These are phyloP conservation scores for Penicillium cinerascens DNA, from an alignment of 495 filamentous ascomycete species.

Conservation along the genomic window DNA sequence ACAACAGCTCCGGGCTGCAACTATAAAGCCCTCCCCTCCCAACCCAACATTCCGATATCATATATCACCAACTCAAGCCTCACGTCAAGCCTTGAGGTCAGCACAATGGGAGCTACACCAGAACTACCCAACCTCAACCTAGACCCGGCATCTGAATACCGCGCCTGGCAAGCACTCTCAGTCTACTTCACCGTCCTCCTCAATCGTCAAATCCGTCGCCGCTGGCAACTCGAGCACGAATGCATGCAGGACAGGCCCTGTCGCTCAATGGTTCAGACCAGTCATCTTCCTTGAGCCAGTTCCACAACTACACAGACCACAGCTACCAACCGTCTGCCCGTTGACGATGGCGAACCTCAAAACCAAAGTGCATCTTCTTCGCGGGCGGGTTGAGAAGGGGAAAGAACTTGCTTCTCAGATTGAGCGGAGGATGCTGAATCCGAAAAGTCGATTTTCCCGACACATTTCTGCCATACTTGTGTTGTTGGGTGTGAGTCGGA, in stretches of 20 bases:
- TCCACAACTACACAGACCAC: constrained; percentile 16
- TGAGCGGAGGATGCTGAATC: constrained; percentile 19
- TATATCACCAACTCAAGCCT: too few relatives aligned
- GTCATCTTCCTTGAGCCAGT: constrained; percentile 21
- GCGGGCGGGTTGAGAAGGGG: constrained; percentile 29
- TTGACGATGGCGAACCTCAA: too few relatives aligned
- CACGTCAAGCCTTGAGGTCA: too few relatives aligned
- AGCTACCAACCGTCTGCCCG: too few relatives aligned
- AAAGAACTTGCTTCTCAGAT: constrained; percentile 27
- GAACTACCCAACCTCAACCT: too few relatives aligned
- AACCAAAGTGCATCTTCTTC: constrained; percentile 14
- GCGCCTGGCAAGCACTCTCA: constrained; percentile 23
- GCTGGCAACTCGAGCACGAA: constrained; percentile 25
- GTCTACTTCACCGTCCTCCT: constrained; percentile 24
- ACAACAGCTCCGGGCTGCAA: too few relatives aligned
- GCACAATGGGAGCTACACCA: too few relatives aligned
- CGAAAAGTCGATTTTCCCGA: constrained; percentile 11
- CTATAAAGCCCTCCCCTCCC: too few relatives aligned
- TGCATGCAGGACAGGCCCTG: constrained; percentile 13
- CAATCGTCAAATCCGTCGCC: constrained; percentile 26
- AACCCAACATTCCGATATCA: too few relatives aligned
- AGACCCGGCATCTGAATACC: constrained; percentile 24
- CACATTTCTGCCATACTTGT: constrained; percentile 30
- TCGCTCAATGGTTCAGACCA: constrained; percentile 18
- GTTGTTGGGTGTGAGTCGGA: constrained; percentile 18